Conservation (phyloP, 106 monocot genomes). For the Posidonia australis region DNA sequence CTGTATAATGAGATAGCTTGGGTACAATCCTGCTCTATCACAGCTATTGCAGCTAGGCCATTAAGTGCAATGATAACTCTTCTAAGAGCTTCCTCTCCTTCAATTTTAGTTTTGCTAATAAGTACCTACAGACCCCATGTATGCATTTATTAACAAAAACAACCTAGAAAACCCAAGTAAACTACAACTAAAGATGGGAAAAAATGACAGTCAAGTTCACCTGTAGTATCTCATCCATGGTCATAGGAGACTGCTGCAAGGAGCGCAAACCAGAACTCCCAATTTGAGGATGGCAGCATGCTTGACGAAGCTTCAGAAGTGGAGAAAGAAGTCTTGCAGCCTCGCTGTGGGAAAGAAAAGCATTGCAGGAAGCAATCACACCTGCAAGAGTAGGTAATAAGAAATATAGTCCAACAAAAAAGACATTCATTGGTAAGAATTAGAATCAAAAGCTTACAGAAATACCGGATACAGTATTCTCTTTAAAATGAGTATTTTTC, state of each 20-base stretch:
- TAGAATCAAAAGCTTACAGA: background rate
- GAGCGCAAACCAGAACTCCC: slow-evolving; percentile 93
- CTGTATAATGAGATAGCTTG: slow-evolving; percentile 59
- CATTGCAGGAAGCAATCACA: slow-evolving; percentile 24
- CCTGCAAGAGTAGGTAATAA: slow-evolving; percentile 20
- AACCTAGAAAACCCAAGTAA: background rate
- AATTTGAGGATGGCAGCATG: slow-evolving; percentile 99
- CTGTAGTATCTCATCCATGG: slow-evolving; percentile 92
- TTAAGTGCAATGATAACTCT: slow-evolving; percentile 73
- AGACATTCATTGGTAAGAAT: background rate
- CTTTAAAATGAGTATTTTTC: slow-evolving; percentile 30
- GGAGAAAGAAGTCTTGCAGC: slow-evolving; percentile 61
- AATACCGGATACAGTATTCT: slow-evolving; percentile 21
- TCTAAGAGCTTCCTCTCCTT: slow-evolving; percentile 95
- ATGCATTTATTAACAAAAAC: background rate
- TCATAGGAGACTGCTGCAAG: slow-evolving; percentile 79
- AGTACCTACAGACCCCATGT: slow-evolving; percentile 43
- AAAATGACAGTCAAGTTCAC: slow-evolving; percentile 24
- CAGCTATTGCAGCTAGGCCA: slow-evolving; percentile 83
- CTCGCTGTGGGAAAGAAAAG: slow-evolving; percentile 55
- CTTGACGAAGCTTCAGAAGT: slow-evolving; percentile 93
- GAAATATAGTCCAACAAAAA: background rate
- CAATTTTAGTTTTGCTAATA: slow-evolving; percentile 86
- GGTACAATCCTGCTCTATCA: slow-evolving; percentile 49
- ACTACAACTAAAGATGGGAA: background rate